Conservation (phyloP, 129 eudicot genomes). For the sunflower (Helianthus annuus) region HanXRQr2.0-SUNRISE NC_035438.2:3525133-3525632, state of each 20-base stretch:
- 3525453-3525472: constrained; percentile 65
- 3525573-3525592: too few species aligned
- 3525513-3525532: constrained; percentile 53
- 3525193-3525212: too few species aligned
- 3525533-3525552: not conserved
- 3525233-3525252: constrained; percentile 16
- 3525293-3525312: not conserved
- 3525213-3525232: too few species aligned
- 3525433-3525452: constrained; percentile 62
- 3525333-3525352: not conserved
- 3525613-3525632: too few species aligned
- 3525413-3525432: constrained; percentile 59
- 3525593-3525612: too few species aligned
- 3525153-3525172: too few species aligned
- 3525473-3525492: too few species aligned
- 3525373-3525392: constrained; percentile 31
- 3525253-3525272: constrained; percentile 73
- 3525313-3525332: not conserved
- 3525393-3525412: constrained; percentile 29
- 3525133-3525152: too few species aligned
- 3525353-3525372: constrained; percentile 45
- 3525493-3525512: constrained; percentile 55
- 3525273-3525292: constrained; percentile 54
- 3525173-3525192: too few species aligned
- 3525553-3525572: too few species aligned